Base-by-base conservation (phyloP, 1,284 basidiomycete species). In the Austroboletus novae-zelandiae region DNA sequence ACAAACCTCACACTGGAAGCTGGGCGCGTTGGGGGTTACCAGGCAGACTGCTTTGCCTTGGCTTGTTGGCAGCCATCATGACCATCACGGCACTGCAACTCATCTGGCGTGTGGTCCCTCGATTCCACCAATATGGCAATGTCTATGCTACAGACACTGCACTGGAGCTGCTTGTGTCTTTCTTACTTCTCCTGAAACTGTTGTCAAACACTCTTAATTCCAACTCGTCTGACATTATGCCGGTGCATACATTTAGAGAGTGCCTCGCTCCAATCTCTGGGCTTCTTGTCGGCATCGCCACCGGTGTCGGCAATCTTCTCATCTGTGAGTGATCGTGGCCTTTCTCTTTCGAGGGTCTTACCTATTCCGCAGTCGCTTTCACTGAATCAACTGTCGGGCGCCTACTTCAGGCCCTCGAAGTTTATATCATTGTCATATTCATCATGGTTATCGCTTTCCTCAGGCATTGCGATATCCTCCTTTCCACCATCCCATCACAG, bases 311-410 rank as follows among this genome's bases (percentile, higher is more conserved):
- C 18, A 79, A 82, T 56, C 65, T 86, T 31, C 57, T 81, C n/a
- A 61, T 66, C 40, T 80, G 87, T 89, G 59, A 72, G 86, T 76
- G 17, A 18, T 34, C 23, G 25, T 20, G 11, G 14, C 32, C 27
- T 45, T 42, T 23, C 32, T 29, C 23, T 40, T 36, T 45, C 43
- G 47, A 29, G 52, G 27, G 48, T 50, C 57, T 57, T 20, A 61
- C 35, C 48, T 35, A 34, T 47, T 51, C 29, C 29, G 9, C 54
- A 89, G 86, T 84, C 61, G 68, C 74, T 50, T 88, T 89, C 60
- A 79, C 86, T 2, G 87, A 89, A 65, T 80, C 80, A 10, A 74
- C 76, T 9, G 68, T 86, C 5, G 88, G 86, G n/a, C 81, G 84
- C 39, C 80, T 89, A 58, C 73, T 90, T 50, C 81, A 84, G 58